Base-by-base conservation (phyloP, 768 basidiomycete genomes). In the Pleurotus platypus region DNA sequence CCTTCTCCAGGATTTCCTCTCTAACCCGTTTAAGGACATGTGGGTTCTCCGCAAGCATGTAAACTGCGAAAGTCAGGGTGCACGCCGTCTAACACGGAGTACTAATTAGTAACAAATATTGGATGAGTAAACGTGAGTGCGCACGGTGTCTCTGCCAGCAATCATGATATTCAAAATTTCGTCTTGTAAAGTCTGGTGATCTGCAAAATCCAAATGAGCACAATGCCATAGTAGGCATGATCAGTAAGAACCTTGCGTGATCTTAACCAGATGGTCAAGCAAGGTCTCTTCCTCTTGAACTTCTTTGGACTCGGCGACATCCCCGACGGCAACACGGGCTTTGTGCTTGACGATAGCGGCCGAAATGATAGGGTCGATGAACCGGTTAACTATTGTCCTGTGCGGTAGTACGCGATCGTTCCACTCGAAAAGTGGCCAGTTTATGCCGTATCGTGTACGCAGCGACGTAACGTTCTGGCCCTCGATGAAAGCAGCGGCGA, bases 111-210 rank as follows among this genome's bases (percentile, higher is more conserved):
- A 7, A 24, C 26, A 30, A 26, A 20, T 37, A 30, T 37, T 37
- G 27, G 6, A 46, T 5, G 35, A 51, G 30, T 35, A 35, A 35
- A 35, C 30, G 9, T 8, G 40, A 59, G 46, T 26, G 57, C 71
- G 22, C 53, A 78, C 78, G 2, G 84, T 86, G 57, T 86, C 85
- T 24, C 82, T 73, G 7, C 80, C 82, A 20, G 83, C 83, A 20
- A 85, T 72, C 13, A 82, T 67, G 42, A 85, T 79, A 59, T 84
- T 84, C n/a, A 83, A 62, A 2, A 70, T 72, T 60, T 78, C 75
- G 59, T 83, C 82, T 56, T 75, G 75, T n/a, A 85, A 65, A 18
- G 75, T 62, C 27, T 66, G 67, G 4, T 61, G 62, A 56, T 78
- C 76, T 78, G 49, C 16, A 46, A 39, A 6, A 13, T 13, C 46